A percentile compares a stretch with the other conserved stretches of the same genome.
Conservation (phyloP, 2,329 filamentous ascomycete genomes). For the Dichotomopilus funicola region DNA sequence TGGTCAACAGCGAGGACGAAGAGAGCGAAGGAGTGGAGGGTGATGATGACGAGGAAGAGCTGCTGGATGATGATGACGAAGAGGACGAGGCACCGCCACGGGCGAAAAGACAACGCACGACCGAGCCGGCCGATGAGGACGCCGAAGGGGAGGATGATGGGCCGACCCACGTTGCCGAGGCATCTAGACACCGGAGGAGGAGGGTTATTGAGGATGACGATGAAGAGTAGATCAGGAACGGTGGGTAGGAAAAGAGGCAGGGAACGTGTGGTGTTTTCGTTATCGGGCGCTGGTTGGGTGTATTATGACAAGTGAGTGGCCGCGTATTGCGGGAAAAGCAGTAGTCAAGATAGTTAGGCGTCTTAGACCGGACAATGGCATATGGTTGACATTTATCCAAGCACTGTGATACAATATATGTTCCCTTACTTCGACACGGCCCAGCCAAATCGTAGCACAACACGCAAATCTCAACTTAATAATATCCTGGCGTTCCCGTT, state of each 20-base stretch:
- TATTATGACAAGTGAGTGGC: no score
- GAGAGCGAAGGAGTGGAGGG: conserved; percentile 50
- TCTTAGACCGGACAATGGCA: conserved; percentile 3
- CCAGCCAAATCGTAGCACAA: not conserved
- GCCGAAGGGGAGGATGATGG: conserved; percentile 50
- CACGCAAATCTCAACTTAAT: conserved; percentile 3
- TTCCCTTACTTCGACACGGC: not conserved
- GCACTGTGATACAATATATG: not conserved
- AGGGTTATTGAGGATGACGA: conserved; percentile 26
- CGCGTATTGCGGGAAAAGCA: no score
- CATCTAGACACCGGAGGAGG: conserved; percentile 19
- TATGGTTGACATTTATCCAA: not conserved
- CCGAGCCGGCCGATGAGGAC: conserved; percentile 39
- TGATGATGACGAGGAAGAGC: conserved; percentile 57
- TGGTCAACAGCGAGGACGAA: conserved; percentile 70
- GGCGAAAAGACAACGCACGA: conserved; percentile 46
- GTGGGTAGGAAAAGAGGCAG: not conserved
- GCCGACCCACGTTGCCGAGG: conserved; percentile 22
- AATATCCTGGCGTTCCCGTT: conserved; percentile 36
- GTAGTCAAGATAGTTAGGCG: not conserved
- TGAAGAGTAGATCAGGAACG: conserved; percentile 20
- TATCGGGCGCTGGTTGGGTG: not conserved
- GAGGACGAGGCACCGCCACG: conserved; percentile 36
- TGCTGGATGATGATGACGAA: conserved; percentile 48
- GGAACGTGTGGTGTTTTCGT: conserved; percentile 11